These are phyloP conservation scores for Aureobasidium sp. DNA, from an alignment of 2,329 filamentous ascomycete species.

Conservation along the genomic window DNA sequence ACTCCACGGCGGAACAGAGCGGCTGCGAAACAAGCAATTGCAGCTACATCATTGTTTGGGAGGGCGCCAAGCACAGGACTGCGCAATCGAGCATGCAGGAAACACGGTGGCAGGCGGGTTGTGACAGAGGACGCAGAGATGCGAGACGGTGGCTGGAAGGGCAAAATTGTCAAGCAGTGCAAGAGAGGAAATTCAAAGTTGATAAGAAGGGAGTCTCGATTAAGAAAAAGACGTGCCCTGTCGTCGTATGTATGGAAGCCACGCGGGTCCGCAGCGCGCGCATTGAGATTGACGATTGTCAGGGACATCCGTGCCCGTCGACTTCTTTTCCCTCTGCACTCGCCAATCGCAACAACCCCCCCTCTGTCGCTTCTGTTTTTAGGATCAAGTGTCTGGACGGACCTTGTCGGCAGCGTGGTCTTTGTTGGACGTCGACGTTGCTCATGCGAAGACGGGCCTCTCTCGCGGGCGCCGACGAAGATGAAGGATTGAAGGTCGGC, in stretches of 20 bases:
- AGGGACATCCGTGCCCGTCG: not conserved
- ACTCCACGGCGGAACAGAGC: not conserved
- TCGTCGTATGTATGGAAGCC: conserved; percentile 1
- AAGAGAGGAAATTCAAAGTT: not conserved
- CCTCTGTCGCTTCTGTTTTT: conserved; percentile 7
- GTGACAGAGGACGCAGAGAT: not conserved
- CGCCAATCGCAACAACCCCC: not conserved
- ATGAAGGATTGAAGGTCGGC: conserved; percentile 24
- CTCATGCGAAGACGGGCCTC: conserved; percentile 38
- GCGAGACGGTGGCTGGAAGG: conserved; percentile 9
- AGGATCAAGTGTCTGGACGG: not conserved
- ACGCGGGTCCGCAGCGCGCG: not conserved
- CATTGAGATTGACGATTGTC: conserved; percentile 2
- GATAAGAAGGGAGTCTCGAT: not conserved
- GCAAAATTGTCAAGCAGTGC: not conserved
- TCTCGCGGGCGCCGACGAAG: conserved; percentile 34
- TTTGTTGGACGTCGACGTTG: not conserved
- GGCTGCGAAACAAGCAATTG: conserved; percentile 8
- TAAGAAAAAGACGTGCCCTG: not conserved
- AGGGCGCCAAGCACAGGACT: not conserved
- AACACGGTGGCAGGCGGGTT: conserved; percentile 1
- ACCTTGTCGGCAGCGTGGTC: not conserved
- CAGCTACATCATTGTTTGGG: not conserved
- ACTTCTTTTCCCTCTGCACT: not conserved
- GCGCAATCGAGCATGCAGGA: conserved; percentile 1